Base-by-base conservation (phyloP, 108 stramenopile species). In the Poteriospumella lacustris region DNA sequence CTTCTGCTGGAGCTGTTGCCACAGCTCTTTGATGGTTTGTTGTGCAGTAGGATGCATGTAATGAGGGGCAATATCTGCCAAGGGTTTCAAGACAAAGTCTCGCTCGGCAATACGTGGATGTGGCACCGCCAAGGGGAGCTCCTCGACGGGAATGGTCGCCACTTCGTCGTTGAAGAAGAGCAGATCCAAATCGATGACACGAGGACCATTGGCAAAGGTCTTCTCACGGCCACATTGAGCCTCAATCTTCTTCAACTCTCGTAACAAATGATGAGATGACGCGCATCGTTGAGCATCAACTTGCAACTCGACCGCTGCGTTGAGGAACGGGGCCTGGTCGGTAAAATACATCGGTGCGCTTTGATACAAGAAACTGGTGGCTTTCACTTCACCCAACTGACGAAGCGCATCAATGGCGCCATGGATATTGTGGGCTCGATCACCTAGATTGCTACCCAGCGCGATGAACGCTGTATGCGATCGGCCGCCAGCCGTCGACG, bases 31-130 rank as follows among this genome's bases (percentile, higher is more conserved):
- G 33, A 64, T 64, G 15, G 60, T 12, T 9, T 34, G 60, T 5
- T 64, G 28, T 3, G 24, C 9, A 31, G 36, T 9, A 64, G 58
- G 59, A 24, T 31, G 56, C 52, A 31, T 76, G 12, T 78, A 76
- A 5, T 36, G 40, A 24, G 82, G 82, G 5, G 80, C 67, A 67
- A 95, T 76, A 78, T 96, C 97, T 1, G 47, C 68, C 80, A 98
- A 85, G 1, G 97, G 97, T 34, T 86, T 79, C 79, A 98, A 78
- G 0, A 98, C 97, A 85, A 98, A 98, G 58, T 92, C 93, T 24
- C 97, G 85, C 79, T 95, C 92, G 31, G 76, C 58, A 68, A 95
- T 89, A 38, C 89, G 81, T 0, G 89, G 88, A 85, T 98, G 97
- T 34, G 97, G 97, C 76, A 98, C 81, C 36, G 78, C 68, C 78